These are phyloP conservation scores for slime mould (Dictyostelium discoideum) DNA, from an alignment of 78 protist genomes.

Conservation along the genomic window DNA sequence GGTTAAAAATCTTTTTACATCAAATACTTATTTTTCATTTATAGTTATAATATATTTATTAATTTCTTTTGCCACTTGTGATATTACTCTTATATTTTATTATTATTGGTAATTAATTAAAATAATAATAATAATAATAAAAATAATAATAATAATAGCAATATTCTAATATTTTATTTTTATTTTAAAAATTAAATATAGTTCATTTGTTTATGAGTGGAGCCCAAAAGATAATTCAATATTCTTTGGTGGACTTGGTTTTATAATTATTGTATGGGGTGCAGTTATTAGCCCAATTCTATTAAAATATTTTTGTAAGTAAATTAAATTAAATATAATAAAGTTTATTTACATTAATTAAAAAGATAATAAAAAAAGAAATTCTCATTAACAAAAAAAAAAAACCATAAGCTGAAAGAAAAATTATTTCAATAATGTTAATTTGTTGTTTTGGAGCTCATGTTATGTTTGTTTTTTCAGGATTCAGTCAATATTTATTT, in stretches of 20 bases:
- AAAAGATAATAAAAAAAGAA: too few relatives aligned
- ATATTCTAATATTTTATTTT: too few relatives aligned
- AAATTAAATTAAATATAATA: too few relatives aligned
- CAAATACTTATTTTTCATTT: not conserved
- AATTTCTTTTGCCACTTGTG: not conserved
- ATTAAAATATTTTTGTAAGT: conserved; percentile 8
- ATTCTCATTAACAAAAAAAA: not conserved
- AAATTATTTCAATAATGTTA: not conserved
- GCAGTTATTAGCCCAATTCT: not conserved
- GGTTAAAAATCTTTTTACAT: not conserved
- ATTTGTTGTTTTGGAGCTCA: not conserved
- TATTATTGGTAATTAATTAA: not conserved
- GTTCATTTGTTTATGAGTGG: conserved; percentile 10
- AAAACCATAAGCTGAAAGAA: conserved; percentile 24
- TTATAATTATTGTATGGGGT: not conserved
- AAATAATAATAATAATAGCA: too few relatives aligned
- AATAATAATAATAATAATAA: not conserved
- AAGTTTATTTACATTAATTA: too few relatives aligned
- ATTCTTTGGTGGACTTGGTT: not conserved
- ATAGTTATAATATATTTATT: not conserved
- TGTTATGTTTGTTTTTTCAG: conserved; percentile 10
- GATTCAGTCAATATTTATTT: conserved; percentile 4
- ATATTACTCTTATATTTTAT: not conserved
- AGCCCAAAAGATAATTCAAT: not conserved
- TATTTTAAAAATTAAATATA: not conserved